phyloP scores from a whole-genome alignment of 352 stramenopile species.

The Pythium volutum region DNA sequence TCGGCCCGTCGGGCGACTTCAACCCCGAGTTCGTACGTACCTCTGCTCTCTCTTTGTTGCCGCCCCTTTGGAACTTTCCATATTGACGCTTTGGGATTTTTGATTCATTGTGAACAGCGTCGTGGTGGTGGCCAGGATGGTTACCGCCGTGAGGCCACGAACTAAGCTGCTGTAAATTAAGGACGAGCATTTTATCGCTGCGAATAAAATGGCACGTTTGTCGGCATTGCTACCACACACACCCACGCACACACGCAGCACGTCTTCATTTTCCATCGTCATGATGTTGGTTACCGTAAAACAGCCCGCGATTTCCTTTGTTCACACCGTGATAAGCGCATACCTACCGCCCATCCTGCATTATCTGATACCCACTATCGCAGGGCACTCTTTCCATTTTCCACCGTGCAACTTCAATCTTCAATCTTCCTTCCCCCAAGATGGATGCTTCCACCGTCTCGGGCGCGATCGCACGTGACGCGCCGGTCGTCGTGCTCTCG shows the following conservation, averaged over 20 bases:
- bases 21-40: conserved; percentile 86
- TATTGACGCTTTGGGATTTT: not conserved
- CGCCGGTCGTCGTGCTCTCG: conserved; percentile 5
- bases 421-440: not conserved
- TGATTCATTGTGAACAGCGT: conserved; percentile 26
- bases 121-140: conserved; percentile 77
- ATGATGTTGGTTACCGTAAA: not conserved
- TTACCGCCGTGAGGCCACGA: conserved; percentile 84
- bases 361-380: not conserved
- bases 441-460: not conserved
- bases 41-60: not conserved
- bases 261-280: not conserved
- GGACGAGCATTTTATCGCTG: conserved; percentile 55
- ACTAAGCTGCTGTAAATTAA: conserved; percentile 62
- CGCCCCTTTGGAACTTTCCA: not conserved
- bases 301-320: not conserved
- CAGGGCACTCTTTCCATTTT: conserved; percentile 3
- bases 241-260: conserved; percentile 1
- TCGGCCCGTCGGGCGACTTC: conserved; percentile 86
- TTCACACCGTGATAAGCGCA: not conserved
- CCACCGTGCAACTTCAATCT: not conserved
- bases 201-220: conserved; percentile 74
- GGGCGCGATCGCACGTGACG: not conserved
- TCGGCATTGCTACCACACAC: conserved; percentile 40
- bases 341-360: not conserved